Evolutionary conservation across 345 rosid species (phyloP).

Genomic region (Corymbia maculata): DNA sequence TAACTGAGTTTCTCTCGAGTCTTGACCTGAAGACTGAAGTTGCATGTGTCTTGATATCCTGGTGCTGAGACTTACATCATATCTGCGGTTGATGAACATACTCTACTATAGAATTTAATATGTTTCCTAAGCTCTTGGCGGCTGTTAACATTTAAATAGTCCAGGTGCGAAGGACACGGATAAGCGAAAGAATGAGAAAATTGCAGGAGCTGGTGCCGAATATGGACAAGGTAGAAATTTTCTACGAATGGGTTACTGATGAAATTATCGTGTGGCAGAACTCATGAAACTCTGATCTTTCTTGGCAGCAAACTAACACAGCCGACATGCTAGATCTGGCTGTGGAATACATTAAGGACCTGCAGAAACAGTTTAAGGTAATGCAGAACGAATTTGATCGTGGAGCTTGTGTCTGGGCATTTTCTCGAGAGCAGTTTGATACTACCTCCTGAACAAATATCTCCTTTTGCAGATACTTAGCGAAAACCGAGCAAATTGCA

Average conservation of each 20-base stretch:
- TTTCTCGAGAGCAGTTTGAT: not conserved
- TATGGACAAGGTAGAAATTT: conserved; percentile 79
- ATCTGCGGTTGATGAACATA: not conserved
- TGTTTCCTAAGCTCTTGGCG: not conserved
- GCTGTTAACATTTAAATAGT: not conserved
- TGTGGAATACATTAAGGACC: conserved; percentile 91
- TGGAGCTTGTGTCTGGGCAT: not conserved
- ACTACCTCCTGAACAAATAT: not conserved
- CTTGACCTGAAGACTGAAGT: not conserved
- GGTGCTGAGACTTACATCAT: not conserved
- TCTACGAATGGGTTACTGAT: not conserved
- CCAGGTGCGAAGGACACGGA: conserved; percentile 92
- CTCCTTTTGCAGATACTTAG: conserved; percentile 39
- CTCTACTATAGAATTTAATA: not conserved
- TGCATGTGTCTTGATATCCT: not conserved
- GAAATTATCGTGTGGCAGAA: not conserved
- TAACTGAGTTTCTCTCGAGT: not conserved
- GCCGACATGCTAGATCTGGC: conserved; percentile 97
- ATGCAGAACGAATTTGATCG: not conserved
- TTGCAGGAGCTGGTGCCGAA: conserved; percentile 93
- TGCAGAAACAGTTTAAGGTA: conserved; percentile 84
- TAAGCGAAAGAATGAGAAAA: conserved; percentile 95
- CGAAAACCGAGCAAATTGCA: conserved; percentile 50
- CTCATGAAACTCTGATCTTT: not conserved
- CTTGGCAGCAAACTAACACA: conserved; percentile 85